Evolutionary conservation across 805 yeast species (phyloP).

Genomic region (Saturnispora mendoncae): DNA sequence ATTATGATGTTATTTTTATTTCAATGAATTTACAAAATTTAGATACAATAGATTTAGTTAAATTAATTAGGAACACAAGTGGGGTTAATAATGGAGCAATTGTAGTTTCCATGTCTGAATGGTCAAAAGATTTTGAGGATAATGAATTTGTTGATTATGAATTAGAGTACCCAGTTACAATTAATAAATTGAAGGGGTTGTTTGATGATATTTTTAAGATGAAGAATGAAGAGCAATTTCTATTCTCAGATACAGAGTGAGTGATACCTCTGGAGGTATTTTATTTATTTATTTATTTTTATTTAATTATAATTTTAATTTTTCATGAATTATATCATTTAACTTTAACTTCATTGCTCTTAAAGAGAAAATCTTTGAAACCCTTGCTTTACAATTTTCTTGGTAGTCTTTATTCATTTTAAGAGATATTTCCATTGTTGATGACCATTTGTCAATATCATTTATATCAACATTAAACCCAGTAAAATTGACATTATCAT

Average conservation of each 20-base stretch:
- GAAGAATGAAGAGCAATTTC: constrained; percentile 25
- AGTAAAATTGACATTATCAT: constrained; percentile 28
- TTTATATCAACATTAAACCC: constrained; percentile 50
- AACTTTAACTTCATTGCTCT: constrained; percentile 33
- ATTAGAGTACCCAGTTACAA: constrained; percentile 60
- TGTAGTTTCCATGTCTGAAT: constrained; percentile 65
- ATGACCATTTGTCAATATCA: constrained; percentile 45
- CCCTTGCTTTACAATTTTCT: constrained; percentile 28
- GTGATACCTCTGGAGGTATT: not conserved
- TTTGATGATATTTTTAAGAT: constrained; percentile 20
- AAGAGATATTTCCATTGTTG: constrained; percentile 35
- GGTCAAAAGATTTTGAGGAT: constrained; percentile 54
- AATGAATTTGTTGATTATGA: constrained; percentile 55
- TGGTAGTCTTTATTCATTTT: constrained; percentile 14
- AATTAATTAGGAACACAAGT: constrained; percentile 63
- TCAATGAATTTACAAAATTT: constrained; percentile 61
- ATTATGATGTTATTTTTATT: constrained; percentile 75
- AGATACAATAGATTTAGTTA: constrained; percentile 68
- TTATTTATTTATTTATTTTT: not conserved
- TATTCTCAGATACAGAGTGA: constrained; percentile 28
- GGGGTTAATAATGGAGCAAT: constrained; percentile 75
- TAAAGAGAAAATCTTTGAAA: constrained; percentile 34
- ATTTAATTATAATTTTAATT: not conserved
- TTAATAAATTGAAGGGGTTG: constrained; percentile 26
- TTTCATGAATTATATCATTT: constrained; percentile 13